Evolutionary conservation across 169 alveolate species (phyloP), one percentile per base, ranked within the genome.

Genomic region (Plasmodium malariae): DNA sequence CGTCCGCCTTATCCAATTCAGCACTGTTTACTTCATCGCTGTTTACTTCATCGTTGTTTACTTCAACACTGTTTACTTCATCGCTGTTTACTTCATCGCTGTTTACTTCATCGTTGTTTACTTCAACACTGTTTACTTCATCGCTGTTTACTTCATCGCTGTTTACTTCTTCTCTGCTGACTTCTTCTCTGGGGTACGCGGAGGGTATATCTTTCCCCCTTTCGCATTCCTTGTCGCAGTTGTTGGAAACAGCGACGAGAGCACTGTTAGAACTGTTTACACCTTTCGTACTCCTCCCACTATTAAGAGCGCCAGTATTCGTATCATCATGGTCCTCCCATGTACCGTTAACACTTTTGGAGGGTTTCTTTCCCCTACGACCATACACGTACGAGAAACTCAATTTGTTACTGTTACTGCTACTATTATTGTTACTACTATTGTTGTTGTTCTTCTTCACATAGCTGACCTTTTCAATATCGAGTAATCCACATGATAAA

Each of bases 401-500:
- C 6, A 76, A 24, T 1, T 51, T 62, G 11, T 24, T 43, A n/a
- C n/a, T n/a, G n/a, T n/a, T n/a, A n/a, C n/a, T n/a, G n/a, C n/a
- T n/a, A n/a, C n/a, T n/a, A n/a, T n/a, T n/a, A n/a, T n/a, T n/a
- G n/a, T n/a, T n/a, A n/a, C n/a, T n/a, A n/a, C n/a, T n/a, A n/a
- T n/a, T n/a, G n/a, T n/a, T n/a, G n/a, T n/a, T n/a, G 40, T 76
- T n/a, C 30, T 43, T 14, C 19, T 67, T 68, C 12, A n/a, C 30
- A 19, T 62, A 49, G 17, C 30, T 76, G 14, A 60, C 40, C 37
- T 83, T 83, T 67, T 83, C 85, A 49, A 83, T 68, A 19, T 32
- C 70, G 4, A 83, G 19, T 26, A 83, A 24, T 5, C 91, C 85
- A 54, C 91, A 83, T 5, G 91, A 51, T 14, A 9, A 65, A 12